Evolutionary conservation across 805 yeast genomes (phyloP), one percentile per base, ranked within the genome.

Genomic region (Candida pseudoglaebosa): DNA sequence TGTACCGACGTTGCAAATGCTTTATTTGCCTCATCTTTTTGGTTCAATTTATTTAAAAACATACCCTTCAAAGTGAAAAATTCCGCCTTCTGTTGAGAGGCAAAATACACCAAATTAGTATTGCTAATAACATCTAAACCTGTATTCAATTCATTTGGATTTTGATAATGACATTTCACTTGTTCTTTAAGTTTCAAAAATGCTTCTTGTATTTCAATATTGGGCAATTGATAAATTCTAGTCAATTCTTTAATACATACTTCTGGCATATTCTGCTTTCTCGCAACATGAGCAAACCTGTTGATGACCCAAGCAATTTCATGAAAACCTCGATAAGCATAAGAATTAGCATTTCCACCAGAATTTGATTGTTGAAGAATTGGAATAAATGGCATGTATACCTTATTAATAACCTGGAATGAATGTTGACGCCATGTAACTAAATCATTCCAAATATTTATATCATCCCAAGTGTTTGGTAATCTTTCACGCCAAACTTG

Each of bases 381-480:
- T 1, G 96, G 95, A 44, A 90, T 84, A 53, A 95, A 73, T 6
- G 98, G 98, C 73, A 90, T 75, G 60, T 93, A 93, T 2, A 87
- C 95, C 57, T 85, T 85, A 69, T 93, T 93, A 50, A 93, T 90
- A 18, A 91, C 96, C 47, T 87, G 90, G 72, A 95, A 93, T 0
- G 96, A 97, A 65, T 93, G 98, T 62, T 93, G 98, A 49, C 99
- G 76, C 99, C 99, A 93, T 0, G 98, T 90, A 3, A 93, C 95
- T 43, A 93, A 66, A 56, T 93, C 99, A 49, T 95, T 90, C 99
- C 99, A 93, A 44, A 90, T 77, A 57, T 89, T 91, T 53, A 93
- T 90, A 58, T 93, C 99, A 62, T 93, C 99, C 97, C 98, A 93
- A 6, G 78, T 71, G 53, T 93, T 93, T 9, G 99, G 99, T 37